Evolutionary conservation across 208 protist genomes (phyloP).

Genomic region (Crithidia acanthocephali): DNA sequence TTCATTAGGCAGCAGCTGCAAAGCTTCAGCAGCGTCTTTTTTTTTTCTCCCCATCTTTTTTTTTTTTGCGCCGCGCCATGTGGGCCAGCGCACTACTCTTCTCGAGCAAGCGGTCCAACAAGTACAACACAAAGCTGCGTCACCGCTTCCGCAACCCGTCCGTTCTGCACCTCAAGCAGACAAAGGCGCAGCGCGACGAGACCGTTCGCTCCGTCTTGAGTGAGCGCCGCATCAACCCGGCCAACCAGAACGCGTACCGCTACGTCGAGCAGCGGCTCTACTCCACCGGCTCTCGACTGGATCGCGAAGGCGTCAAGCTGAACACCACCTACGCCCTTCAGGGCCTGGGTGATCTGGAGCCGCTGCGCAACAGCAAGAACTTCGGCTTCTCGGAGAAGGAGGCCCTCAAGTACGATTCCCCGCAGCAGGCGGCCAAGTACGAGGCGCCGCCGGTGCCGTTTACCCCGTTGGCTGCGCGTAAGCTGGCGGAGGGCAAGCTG

Average conservation of each 20-base stretch:
- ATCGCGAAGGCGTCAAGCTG: slow-evolving; percentile 82
- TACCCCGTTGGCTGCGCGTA: slow-evolving; percentile 82
- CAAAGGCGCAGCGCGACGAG: slow-evolving; percentile 70
- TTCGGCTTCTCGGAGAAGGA: slow-evolving; percentile 85
- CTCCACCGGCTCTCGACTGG: slow-evolving; percentile 73
- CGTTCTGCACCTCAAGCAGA: slow-evolving; percentile 71
- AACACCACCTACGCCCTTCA: slow-evolving; percentile 89
- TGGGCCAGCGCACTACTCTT: slow-evolving; percentile 23
- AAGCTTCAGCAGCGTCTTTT: no score
- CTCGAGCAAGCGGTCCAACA: slow-evolving; percentile 48
- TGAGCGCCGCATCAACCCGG: slow-evolving; percentile 47
- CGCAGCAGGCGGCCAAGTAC: slow-evolving; percentile 71
- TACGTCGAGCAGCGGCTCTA: slow-evolving; percentile 88
- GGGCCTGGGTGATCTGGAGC: slow-evolving; percentile 88
- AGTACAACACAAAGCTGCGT: slow-evolving; percentile 74
- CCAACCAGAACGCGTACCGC: slow-evolving; percentile 58
- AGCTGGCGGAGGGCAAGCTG: slow-evolving; percentile 84
- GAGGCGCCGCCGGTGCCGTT: slow-evolving; percentile 74
- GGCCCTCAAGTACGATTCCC: slow-evolving; percentile 81
- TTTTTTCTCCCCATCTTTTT: no score
- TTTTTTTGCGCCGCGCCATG: slow-evolving; percentile 12
- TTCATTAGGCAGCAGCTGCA: no score
- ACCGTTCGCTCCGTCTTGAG: slow-evolving; percentile 72
- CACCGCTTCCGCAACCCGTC: slow-evolving; percentile 83
- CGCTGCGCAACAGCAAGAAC: slow-evolving; percentile 81